Evolutionary conservation across 2,329 filamentous ascomycete genomes (phyloP).

Genomic region (Cytospora piceae): DNA sequence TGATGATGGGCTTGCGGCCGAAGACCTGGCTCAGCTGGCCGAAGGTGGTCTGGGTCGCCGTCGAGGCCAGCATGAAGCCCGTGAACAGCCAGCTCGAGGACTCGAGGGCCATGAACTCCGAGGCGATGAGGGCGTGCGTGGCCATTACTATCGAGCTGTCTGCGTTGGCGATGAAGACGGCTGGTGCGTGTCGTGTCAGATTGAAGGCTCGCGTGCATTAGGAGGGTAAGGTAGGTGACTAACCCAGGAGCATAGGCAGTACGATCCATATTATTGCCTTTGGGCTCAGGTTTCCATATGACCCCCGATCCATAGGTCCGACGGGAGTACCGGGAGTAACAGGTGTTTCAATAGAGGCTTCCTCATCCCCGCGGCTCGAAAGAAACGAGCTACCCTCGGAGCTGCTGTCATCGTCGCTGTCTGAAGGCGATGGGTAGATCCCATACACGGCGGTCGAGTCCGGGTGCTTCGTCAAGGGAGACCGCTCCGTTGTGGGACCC

Average conservation of each 20-base stretch:
- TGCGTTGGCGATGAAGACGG: conserved; percentile 67
- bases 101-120: conserved; percentile 60
- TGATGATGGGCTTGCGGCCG: conserved; percentile 55
- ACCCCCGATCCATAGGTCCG: neutral
- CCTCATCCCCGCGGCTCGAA: conserved; percentile 15
- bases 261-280: conserved; percentile 33
- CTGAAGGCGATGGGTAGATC: neutral
- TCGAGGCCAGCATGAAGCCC: conserved; percentile 54
- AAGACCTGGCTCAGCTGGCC: conserved; percentile 63
- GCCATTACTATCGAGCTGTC: conserved; percentile 69
- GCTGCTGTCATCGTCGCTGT: conserved; percentile 2
- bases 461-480: conserved; percentile 17
- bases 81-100: conserved; percentile 63
- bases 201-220: neutral
- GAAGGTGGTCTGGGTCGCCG: conserved; percentile 57
- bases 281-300: neutral
- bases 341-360: conserved; percentile 19
- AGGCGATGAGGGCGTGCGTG: conserved; percentile 65
- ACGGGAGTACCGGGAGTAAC: neutral
- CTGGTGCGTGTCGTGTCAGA: conserved; percentile 36
- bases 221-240: neutral
- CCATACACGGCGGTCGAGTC: conserved; percentile 10
- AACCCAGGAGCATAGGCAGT: conserved; percentile 35
- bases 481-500: conserved; percentile 14
- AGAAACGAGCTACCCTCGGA: conserved; percentile 4